Evolutionary conservation across 1,284 basidiomycete species (phyloP).

Genomic region (Cryptococcus sp.): DNA sequence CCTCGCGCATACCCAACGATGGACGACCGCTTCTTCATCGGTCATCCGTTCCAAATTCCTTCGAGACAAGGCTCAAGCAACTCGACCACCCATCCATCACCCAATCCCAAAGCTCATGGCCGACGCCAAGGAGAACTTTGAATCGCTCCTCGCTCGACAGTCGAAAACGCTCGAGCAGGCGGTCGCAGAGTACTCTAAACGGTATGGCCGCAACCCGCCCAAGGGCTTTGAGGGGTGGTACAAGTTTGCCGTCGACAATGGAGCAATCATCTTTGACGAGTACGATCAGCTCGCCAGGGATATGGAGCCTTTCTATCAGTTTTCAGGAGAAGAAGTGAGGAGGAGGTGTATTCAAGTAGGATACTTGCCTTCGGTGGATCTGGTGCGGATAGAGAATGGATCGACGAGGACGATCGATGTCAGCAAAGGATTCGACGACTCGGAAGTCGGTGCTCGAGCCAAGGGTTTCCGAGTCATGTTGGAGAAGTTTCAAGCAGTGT

Average conservation of each 20-base stretch:
- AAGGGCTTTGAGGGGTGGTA: slow-evolving; percentile 87
- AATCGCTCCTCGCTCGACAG: slow-evolving; percentile 62
- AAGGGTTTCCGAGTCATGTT: slow-evolving; percentile 69
- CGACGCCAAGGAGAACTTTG: slow-evolving; percentile 64
- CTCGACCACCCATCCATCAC: slow-evolving; percentile 53
- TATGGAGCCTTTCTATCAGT: slow-evolving; percentile 69
- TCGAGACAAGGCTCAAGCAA: slow-evolving; percentile 35
- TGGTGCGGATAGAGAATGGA: slow-evolving; percentile 69
- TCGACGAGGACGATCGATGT: slow-evolving; percentile 59
- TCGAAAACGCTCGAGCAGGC: slow-evolving; percentile 69
- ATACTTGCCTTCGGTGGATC: slow-evolving; percentile 70
- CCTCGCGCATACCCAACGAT: slow-evolving; percentile 33
- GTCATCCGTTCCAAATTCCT: slow-evolving; percentile 45
- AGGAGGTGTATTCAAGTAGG: slow-evolving; percentile 69
- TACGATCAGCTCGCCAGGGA: slow-evolving; percentile 78
- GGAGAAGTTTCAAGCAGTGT: slow-evolving; percentile 61
- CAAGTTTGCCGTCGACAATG: slow-evolving; percentile 65
- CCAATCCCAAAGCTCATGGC: slow-evolving; percentile 78
- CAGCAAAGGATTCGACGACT: slow-evolving; percentile 57
- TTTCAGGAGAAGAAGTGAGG: slow-evolving; percentile 67
- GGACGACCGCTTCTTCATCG: slow-evolving; percentile 44
- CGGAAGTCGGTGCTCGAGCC: slow-evolving; percentile 69
- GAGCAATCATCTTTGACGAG: slow-evolving; percentile 79
- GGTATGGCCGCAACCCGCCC: slow-evolving; percentile 75
- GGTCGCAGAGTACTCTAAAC: slow-evolving; percentile 66